Percentiles rank a stretch among this genome's conserved stretches.
phyloP scores from a whole-genome alignment of 371 early-diverging fungal species.

The Mortierella sp. region DNA sequence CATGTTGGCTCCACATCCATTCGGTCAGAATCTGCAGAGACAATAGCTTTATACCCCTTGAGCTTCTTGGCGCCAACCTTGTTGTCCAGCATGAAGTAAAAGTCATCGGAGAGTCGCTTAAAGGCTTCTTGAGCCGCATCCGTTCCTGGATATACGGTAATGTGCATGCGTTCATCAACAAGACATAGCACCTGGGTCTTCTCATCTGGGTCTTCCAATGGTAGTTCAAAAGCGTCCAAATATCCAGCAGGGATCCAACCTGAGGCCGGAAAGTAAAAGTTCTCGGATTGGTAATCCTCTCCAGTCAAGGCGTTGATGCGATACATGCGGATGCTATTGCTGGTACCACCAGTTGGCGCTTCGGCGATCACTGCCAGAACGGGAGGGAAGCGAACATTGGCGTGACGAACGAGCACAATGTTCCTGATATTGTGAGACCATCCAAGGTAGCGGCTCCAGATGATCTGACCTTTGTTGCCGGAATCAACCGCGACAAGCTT shows the following conservation, averaged over 20 bases:
- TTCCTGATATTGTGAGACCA: constrained; percentile 59
- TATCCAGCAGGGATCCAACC: constrained; percentile 61
- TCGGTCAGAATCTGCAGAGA: constrained; percentile 62
- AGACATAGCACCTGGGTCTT: constrained; percentile 70
- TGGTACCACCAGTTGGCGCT: constrained; percentile 54
- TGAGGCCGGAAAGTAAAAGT: constrained; percentile 64
- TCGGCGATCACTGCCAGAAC: constrained; percentile 72
- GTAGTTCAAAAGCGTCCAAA: constrained; percentile 66
- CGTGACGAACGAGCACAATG: constrained; percentile 70
- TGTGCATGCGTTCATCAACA: constrained; percentile 68
- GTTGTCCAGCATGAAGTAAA: constrained; percentile 67
- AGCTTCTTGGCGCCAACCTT: constrained; percentile 53
- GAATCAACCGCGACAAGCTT: constrained; percentile 88
- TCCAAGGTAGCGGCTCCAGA: constrained; percentile 76
- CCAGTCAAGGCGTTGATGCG: constrained; percentile 83
- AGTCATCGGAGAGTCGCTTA: constrained; percentile 56
- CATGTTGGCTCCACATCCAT: constrained; percentile 65
- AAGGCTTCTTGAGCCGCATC: constrained; percentile 62
- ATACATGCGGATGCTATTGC: constrained; percentile 57
- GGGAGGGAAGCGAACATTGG: constrained; percentile 80
- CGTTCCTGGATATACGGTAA: constrained; percentile 71
- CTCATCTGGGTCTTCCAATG: constrained; percentile 76
- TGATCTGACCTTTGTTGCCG: constrained; percentile 70
- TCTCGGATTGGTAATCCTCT: constrained; percentile 59
- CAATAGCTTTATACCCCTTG: constrained; percentile 63